These are phyloP conservation scores for Acanthamoeba healyi DNA, from an alignment of 208 protist species.

Conservation along the genomic window DNA sequence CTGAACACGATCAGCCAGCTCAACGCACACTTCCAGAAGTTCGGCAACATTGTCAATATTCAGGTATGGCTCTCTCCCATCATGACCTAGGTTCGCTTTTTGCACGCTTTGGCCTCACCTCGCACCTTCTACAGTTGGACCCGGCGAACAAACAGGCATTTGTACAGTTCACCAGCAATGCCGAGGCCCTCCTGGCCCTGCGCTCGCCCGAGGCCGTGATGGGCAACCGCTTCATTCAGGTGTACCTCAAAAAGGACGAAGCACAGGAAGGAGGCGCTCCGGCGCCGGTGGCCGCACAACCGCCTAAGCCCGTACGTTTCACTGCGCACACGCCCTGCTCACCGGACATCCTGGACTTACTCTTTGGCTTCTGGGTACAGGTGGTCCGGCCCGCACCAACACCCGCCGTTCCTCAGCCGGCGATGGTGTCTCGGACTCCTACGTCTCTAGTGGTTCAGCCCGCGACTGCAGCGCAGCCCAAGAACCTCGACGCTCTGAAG, in stretches of 20 bases:
- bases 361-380: not conserved
- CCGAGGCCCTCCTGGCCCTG: constrained; percentile 31
- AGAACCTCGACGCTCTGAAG: not conserved
- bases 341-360: not conserved
- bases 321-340: not conserved
- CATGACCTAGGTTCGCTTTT: not conserved
- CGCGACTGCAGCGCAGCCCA: not conserved
- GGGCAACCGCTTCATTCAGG: constrained; percentile 52
- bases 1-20: constrained; percentile 22
- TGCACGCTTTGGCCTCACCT: not conserved
- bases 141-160: constrained; percentile 41
- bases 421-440: not conserved
- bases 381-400: not conserved
- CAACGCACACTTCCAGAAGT: constrained; percentile 73
- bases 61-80: not conserved
- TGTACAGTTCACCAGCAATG: constrained; percentile 48
- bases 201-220: constrained; percentile 54
- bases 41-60: constrained; percentile 69
- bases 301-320: not conserved
- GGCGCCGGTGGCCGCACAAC: not conserved
- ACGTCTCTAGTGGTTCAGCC: not conserved
- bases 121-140: not conserved
- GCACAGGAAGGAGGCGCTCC: not conserved
- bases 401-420: not conserved
- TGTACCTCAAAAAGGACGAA: constrained; percentile 36